Conservation (phyloP, 208 protist species). For the Trypanosoma avium region DNA sequence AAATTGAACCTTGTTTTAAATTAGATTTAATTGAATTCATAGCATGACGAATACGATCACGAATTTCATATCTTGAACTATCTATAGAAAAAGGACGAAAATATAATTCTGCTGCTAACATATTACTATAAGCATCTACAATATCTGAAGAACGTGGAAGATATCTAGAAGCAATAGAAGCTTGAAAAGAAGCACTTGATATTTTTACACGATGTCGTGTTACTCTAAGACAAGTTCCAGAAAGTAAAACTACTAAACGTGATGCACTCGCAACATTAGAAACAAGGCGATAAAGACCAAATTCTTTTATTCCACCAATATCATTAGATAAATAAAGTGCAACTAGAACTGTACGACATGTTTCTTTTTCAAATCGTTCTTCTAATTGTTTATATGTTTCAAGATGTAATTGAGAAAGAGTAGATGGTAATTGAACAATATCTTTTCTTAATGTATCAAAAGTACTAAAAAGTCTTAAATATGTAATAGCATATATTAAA, state of each 20-base stretch:
- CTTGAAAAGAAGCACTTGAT: conserved; percentile 47
- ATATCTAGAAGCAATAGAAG: conserved; percentile 50
- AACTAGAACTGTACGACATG: conserved; percentile 59
- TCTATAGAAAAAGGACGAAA: conserved; percentile 43
- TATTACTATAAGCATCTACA: conserved; percentile 40
- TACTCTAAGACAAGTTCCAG: conserved; percentile 53
- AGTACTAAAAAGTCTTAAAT: conserved; percentile 81
- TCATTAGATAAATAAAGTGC: conserved; percentile 55
- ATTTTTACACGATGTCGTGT: conserved; percentile 41
- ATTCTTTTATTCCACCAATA: conserved; percentile 75
- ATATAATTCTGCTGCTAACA: conserved; percentile 67
- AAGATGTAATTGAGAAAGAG: conserved; percentile 46
- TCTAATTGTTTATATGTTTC: conserved; percentile 59
- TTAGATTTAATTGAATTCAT: conserved; percentile 48
- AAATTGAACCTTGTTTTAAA: conserved; percentile 20
- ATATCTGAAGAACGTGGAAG: conserved; percentile 44
- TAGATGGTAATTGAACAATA: conserved; percentile 63
- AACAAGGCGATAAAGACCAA: conserved; percentile 77
- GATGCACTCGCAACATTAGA: conserved; percentile 68
- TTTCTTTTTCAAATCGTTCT: conserved; percentile 42
- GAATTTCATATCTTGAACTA: conserved; percentile 11
- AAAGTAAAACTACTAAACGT: conserved; percentile 71
- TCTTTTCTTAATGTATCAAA: conserved; percentile 77
- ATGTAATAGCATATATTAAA: conserved; percentile 65
- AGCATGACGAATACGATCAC: conserved; percentile 29